Percentiles rank a stretch among this genome's conserved stretches.
These are phyloP conservation scores for Protomyces inouyei DNA, from an alignment of 1,139 yeast species.

Conservation along the genomic window DNA sequence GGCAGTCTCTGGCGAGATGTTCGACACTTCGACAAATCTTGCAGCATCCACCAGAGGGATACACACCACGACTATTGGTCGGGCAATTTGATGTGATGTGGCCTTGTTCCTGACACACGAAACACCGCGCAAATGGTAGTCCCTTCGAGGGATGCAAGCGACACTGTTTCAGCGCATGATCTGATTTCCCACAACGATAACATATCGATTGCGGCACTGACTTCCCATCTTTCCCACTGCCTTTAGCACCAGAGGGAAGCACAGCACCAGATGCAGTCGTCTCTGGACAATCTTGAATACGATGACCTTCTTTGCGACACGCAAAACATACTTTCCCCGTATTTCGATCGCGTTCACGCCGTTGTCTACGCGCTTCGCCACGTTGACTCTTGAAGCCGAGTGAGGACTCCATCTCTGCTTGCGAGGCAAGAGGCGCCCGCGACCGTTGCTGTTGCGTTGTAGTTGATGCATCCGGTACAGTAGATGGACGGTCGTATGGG, in stretches of 20 bases:
- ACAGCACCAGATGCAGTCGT: neutral
- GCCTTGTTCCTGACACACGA: constrained; percentile 27
- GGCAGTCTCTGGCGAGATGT: constrained; percentile 28
- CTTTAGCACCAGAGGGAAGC: neutral
- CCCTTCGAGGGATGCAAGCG: constrained; percentile 18
- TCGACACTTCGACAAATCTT: constrained; percentile 26
- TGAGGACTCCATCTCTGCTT: constrained; percentile 1
- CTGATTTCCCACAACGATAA: constrained; percentile 29
- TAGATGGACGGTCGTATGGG: constrained; percentile 15
- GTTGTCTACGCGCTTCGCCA: constrained; percentile 17
- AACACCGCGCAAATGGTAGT: constrained; percentile 27
- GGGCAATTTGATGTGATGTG: constrained; percentile 29
- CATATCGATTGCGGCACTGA: constrained; percentile 9
- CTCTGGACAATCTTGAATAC: constrained; percentile 28
- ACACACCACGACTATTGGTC: constrained; percentile 28
- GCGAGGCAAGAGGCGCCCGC: constrained; percentile 5
- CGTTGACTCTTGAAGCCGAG: constrained; percentile 12
- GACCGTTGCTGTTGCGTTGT: neutral
- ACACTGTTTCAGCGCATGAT: constrained; percentile 26
- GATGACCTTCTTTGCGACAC: constrained; percentile 27
- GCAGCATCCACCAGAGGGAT: constrained; percentile 29
- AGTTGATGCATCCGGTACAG: neutral
- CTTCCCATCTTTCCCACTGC: neutral
- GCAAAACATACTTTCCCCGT: constrained; percentile 27
- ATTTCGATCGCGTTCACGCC: constrained; percentile 19